A percentile compares a stretch with the other conserved stretches of the same genome.
Conservation (phyloP, 2,329 filamentous ascomycete species). For the Furcasterigmium furcatum region DNA sequence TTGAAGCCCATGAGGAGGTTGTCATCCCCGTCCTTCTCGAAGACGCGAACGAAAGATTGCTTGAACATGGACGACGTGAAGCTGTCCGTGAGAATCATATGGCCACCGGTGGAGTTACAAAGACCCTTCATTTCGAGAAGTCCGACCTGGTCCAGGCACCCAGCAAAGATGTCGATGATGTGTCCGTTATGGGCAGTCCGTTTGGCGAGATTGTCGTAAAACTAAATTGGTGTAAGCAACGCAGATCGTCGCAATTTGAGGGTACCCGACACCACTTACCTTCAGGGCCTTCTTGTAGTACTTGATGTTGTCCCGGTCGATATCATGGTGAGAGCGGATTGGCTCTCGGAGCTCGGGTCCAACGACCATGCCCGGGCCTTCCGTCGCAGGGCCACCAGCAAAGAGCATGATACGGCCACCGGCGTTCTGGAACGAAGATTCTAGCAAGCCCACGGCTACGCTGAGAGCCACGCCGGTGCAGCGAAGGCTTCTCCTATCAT, state of each 20-base stretch:
- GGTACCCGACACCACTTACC: slow-evolving; percentile 43
- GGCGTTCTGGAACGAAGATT: slow-evolving; percentile 93
- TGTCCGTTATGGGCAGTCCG: slow-evolving; percentile 94
- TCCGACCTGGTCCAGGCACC: slow-evolving; percentile 95
- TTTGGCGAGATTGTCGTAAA: slow-evolving; percentile 93
- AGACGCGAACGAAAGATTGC: slow-evolving; percentile 94
- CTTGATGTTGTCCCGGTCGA: slow-evolving; percentile 98
- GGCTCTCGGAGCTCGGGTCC: slow-evolving; percentile 93
- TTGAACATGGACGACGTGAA: slow-evolving; percentile 99
- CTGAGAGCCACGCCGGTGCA: slow-evolving; percentile 97
- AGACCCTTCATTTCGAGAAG: slow-evolving; percentile 97
- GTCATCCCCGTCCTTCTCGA: slow-evolving; percentile 93
- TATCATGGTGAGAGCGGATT: slow-evolving; percentile 97
- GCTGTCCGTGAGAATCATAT: slow-evolving; percentile 97
- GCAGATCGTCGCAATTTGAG: background rate
- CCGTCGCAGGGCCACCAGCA: slow-evolving; percentile 88
- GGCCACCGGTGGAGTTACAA: slow-evolving; percentile 91
- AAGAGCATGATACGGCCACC: slow-evolving; percentile 97
- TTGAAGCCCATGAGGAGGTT: slow-evolving; percentile 99
- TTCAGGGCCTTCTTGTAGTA: slow-evolving; percentile 99
- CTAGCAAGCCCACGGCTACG: slow-evolving; percentile 87
- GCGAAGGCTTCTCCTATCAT: slow-evolving; percentile 83
- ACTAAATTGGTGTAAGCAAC: slow-evolving; percentile 47
- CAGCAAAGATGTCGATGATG: slow-evolving; percentile 95
- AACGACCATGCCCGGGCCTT: slow-evolving; percentile 95